Percentiles rank a stretch among this genome's conserved stretches.
Evolutionary conservation across 441 rosid genomes (phyloP).

Genomic region (Raphanus hybrid): DNA sequence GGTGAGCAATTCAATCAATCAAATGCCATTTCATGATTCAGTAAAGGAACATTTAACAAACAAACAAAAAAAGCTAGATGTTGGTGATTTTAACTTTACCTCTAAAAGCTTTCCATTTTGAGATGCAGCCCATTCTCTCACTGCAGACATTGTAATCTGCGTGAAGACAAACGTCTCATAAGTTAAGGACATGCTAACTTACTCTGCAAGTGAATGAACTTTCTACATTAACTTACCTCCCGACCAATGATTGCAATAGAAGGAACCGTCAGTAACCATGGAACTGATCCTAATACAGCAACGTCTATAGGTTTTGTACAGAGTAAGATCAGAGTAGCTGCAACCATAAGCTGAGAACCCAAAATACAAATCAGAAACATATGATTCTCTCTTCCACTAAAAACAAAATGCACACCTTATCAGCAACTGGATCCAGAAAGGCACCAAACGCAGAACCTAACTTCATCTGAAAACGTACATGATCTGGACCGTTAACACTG

Average conservation of each 20-base stretch:
- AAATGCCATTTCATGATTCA: not conserved
- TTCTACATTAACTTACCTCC: conserved; percentile 48
- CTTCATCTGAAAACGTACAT: conserved; percentile 65
- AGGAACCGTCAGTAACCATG: conserved; percentile 82
- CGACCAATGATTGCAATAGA: conserved; percentile 80
- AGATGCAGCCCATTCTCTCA: conserved; percentile 97
- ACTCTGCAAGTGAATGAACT: not conserved
- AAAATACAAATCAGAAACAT: conserved; percentile 25
- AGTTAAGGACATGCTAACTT: not conserved
- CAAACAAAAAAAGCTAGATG: too few species aligned
- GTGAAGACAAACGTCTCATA: conserved; percentile 9
- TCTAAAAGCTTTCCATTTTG: conserved; percentile 75
- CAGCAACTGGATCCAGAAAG: conserved; percentile 93
- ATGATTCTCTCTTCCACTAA: not conserved
- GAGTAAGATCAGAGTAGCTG: conserved; percentile 77
- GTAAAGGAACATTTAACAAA: not conserved
- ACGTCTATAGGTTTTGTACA: conserved; percentile 73
- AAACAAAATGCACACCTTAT: conserved; percentile 70
- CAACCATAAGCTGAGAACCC: conserved; percentile 84
- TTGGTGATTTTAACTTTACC: conserved; percentile 47
- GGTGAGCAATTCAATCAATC: conserved; percentile 26
- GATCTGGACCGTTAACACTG: not conserved
- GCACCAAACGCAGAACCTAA: conserved; percentile 86
- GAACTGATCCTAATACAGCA: conserved; percentile 55
- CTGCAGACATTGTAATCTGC: conserved; percentile 96